Evolutionary conservation across 2,329 filamentous ascomycete genomes (phyloP), one percentile per base, ranked within the genome.

Genomic region (Sphaceloma murrayae): DNA sequence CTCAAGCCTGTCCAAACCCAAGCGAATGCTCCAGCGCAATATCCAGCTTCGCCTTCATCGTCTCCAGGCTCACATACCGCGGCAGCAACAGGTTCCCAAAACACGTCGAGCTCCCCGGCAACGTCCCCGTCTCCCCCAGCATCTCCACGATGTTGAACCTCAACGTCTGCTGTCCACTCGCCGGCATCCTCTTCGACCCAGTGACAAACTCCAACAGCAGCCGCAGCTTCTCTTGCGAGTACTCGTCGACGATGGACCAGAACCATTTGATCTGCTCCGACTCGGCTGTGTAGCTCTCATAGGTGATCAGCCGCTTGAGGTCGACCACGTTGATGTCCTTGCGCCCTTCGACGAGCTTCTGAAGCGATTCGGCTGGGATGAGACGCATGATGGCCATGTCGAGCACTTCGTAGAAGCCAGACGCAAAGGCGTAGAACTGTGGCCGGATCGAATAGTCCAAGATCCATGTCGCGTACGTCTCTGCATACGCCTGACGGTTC

Each of bases 131-230:
- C 49, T 73, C 81, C 45, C 78, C 70, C 11, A 84, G 78, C 57
- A 87, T 86, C 55, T 75, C 78, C 62, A 89, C 82, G 32, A 98
- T 73, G 10, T 85, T 76, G 61, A 96, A 96, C 56, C 83, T 79
- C 34, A 96, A 67, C 54, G 83, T 86, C 50, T 76, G 74, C 57
- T 88, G 78, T 2, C 91, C 91, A 14, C 85, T 87, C 0, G 94
- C 84, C 0, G 91, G 91, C 2, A 96, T 76, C 2, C 91, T 75
- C 57, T 95, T 88, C 54, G 81, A 89, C 0, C 89, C 89, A 10
- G 91, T 98, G 21, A 98, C 88, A 56, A 98, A 98, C 60, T 95
- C 87, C 22, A 98, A 70, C 24, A 98, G 66, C 54, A 77, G 78
- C 43, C 78, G 75, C 62, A 82, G 82, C 69, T 88, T 82, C 33